A percentile compares a stretch with the other conserved stretches of the same genome.
Conservation (phyloP, 495 filamentous ascomycete species). For the Bombardia bombarda region DNA sequence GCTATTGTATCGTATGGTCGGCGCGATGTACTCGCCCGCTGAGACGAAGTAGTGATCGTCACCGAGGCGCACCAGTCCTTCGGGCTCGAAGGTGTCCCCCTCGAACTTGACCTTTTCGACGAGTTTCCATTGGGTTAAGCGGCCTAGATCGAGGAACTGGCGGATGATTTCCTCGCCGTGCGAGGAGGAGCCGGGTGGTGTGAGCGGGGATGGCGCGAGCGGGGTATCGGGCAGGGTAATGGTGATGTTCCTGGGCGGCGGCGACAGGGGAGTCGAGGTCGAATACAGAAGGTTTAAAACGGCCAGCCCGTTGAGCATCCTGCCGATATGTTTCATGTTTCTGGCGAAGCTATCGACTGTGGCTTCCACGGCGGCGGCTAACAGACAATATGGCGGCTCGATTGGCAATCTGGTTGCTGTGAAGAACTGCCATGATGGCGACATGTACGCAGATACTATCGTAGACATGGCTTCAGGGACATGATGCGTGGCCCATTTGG, state of each 20-base stretch:
- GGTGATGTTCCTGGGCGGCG: constrained; percentile 7
- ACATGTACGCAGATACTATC: no score
- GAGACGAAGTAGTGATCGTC: constrained; percentile 26
- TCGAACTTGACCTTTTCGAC: constrained; percentile 25
- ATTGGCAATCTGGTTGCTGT: no score
- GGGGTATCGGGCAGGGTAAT: constrained; percentile 4
- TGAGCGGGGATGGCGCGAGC: constrained; percentile 15
- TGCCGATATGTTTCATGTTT: no score
- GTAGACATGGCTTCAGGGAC: no score
- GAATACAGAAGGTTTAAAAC: background rate
- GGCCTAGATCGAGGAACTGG: constrained; percentile 19
- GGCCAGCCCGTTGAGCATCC: background rate
- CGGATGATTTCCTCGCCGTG: constrained; percentile 23
- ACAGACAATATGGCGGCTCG: no score
- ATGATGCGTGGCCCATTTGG: no score
- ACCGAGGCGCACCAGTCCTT: constrained; percentile 27
- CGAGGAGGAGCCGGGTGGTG: constrained; percentile 18
- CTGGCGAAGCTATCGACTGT: no score
- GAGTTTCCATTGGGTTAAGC: constrained; percentile 23
- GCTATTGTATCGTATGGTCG: constrained; percentile 16
- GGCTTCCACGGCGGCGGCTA: no score
- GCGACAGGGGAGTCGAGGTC: background rate
- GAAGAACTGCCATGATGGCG: no score
- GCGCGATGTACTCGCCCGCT: constrained; percentile 20
- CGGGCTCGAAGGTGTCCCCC: constrained; percentile 30